Conservation (phyloP, 1,139 yeast genomes). For the Sugiyamaella neomexicana region DNA sequence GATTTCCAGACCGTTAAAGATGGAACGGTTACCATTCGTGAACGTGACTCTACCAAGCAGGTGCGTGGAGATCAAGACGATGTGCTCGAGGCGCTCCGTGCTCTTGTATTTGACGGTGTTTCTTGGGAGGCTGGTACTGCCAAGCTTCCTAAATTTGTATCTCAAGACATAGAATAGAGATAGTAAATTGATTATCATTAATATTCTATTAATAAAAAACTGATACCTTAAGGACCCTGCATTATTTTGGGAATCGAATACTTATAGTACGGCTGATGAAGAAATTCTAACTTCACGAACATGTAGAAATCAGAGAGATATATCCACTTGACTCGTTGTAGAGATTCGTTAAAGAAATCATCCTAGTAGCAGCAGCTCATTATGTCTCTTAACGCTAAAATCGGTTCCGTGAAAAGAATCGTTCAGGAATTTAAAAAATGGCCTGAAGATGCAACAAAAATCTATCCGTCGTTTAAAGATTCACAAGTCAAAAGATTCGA, state of each 20-base stretch:
- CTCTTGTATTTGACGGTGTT: slow-evolving; percentile 69
- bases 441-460: slow-evolving; percentile 37
- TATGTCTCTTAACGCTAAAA: slow-evolving; percentile 23
- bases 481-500: slow-evolving; percentile 35
- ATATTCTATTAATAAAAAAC: no score
- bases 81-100: slow-evolving; percentile 74
- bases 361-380: neutral
- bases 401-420: slow-evolving; percentile 23
- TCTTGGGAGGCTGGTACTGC: slow-evolving; percentile 87
- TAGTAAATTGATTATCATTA: neutral
- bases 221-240: neutral
- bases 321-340: no score
- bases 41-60: slow-evolving; percentile 95
- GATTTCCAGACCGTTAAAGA: slow-evolving; percentile 94
- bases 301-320: no score
- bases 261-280: neutral
- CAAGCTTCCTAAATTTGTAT: slow-evolving; percentile 37
- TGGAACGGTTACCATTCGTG: slow-evolving; percentile 90
- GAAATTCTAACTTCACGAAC: slow-evolving; percentile 4
- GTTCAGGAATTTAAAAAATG: slow-evolving; percentile 29
- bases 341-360: no score
- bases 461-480: slow-evolving; percentile 38
- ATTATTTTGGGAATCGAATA: no score
- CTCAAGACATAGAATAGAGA: slow-evolving; percentile 30
- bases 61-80: slow-evolving; percentile 88